Conservation (phyloP, 2,329 filamentous ascomycete species). For the Ilyonectria robusta region DNA sequence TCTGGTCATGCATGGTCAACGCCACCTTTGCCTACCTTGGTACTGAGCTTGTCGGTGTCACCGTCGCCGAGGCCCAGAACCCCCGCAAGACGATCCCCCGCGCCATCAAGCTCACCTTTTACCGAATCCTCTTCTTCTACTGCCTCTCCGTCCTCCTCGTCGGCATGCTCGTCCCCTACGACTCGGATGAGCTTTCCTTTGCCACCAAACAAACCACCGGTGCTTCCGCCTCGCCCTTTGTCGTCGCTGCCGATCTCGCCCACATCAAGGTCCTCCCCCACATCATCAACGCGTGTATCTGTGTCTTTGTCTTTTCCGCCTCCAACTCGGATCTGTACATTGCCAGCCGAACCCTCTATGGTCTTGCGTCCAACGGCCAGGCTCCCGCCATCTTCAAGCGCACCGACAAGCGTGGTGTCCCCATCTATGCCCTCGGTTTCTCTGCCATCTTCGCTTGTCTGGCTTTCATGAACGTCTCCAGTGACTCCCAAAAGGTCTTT, state of each 20-base stretch:
- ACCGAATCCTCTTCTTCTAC: slow-evolving; percentile 87
- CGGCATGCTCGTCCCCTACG: slow-evolving; percentile 83
- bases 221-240: slow-evolving; percentile 76
- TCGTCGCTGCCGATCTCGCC: slow-evolving; percentile 78
- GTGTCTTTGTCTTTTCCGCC: slow-evolving; percentile 83
- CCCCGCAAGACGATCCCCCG: slow-evolving; percentile 82
- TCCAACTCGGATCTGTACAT: slow-evolving; percentile 86
- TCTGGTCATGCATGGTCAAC: slow-evolving; percentile 81
- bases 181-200: slow-evolving; percentile 72
- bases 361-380: slow-evolving; percentile 78
- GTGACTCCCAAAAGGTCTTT: slow-evolving; percentile 71
- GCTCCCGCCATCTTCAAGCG: slow-evolving; percentile 80
- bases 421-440: slow-evolving; percentile 74
- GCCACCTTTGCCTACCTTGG: slow-evolving; percentile 86
- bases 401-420: slow-evolving; percentile 80
- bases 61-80: slow-evolving; percentile 84
- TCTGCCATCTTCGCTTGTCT: slow-evolving; percentile 75
- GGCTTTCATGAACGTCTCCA: slow-evolving; percentile 76
- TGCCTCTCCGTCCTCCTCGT: slow-evolving; percentile 80
- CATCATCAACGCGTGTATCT: slow-evolving; percentile 81
- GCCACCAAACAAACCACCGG: slow-evolving; percentile 60
- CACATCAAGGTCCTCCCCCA: slow-evolving; percentile 74
- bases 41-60: slow-evolving; percentile 83
- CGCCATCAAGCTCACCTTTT: slow-evolving; percentile 86
- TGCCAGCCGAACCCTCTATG: slow-evolving; percentile 80